phyloP scores from a whole-genome alignment of 345 rosid genomes.

The Gossypium raimondii region DNA sequence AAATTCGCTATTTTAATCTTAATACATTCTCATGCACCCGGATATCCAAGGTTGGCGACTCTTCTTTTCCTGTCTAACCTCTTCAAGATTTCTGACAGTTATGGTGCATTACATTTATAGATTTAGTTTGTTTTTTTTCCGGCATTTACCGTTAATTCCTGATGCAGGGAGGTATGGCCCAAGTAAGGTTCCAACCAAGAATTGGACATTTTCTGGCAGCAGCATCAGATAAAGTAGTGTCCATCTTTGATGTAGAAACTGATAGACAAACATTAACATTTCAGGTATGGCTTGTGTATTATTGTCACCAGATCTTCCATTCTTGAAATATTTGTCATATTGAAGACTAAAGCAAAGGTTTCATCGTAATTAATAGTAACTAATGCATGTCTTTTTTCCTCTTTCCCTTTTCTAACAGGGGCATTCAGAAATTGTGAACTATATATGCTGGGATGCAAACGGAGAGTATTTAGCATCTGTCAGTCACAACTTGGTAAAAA shows the following conservation, averaged over 20 bases:
- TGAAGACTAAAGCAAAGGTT: neutral
- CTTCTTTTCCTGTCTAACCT: neutral
- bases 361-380: neutral
- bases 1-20: slow-evolving; percentile 51
- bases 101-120: neutral
- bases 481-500: slow-evolving; percentile 53
- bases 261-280: slow-evolving; percentile 41
- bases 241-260: slow-evolving; percentile 58
- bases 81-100: neutral
- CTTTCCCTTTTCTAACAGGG: slow-evolving; percentile 35
- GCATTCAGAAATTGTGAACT: slow-evolving; percentile 54
- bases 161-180: slow-evolving; percentile 50
- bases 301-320: neutral
- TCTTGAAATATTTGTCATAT: neutral
- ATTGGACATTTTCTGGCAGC: slow-evolving; percentile 57
- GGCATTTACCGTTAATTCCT: neutral
- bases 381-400: neutral
- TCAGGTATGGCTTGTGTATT: slow-evolving; percentile 35
- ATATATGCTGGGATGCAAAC: slow-evolving; percentile 56
- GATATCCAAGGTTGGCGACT: slow-evolving; percentile 43
- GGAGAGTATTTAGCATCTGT: slow-evolving; percentile 70
- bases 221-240: slow-evolving; percentile 55
- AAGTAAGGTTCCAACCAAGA: slow-evolving; percentile 70
- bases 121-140: neutral
- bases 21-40: slow-evolving; percentile 43